These are phyloP conservation scores for Fusarium pseudonygamai DNA, from an alignment of 2,329 filamentous ascomycete species.

Conservation along the genomic window DNA sequence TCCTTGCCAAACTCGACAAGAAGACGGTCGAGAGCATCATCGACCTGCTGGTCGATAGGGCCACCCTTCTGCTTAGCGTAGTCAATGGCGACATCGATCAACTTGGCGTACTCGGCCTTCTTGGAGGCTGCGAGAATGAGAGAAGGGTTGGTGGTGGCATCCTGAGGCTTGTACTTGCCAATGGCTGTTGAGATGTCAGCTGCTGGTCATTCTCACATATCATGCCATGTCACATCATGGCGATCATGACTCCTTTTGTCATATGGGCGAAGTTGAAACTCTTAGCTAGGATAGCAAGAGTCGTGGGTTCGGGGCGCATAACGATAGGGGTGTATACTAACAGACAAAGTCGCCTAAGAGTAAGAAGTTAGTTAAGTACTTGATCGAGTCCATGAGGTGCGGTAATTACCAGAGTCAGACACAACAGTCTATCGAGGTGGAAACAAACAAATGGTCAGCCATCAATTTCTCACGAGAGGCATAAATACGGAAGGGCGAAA, in stretches of 20 bases:
- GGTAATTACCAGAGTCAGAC: constrained; percentile 86
- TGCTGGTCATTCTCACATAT: constrained; percentile 17
- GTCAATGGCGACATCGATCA: constrained; percentile 85
- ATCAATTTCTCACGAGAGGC: constrained; percentile 7
- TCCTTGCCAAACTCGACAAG: constrained; percentile 98
- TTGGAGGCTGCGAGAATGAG: constrained; percentile 98
- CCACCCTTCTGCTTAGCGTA: constrained; percentile 83
- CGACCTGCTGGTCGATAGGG: constrained; percentile 82
- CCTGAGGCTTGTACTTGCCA: constrained; percentile 99
- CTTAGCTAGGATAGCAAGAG: background rate
- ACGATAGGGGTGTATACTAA: constrained; percentile 57
- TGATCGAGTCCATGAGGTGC: constrained; percentile 32
- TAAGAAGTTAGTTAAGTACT: constrained; percentile 46
- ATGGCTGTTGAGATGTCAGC: constrained; percentile 72
- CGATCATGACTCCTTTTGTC: constrained; percentile 8
- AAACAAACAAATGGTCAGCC: constrained; percentile 39
- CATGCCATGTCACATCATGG: constrained; percentile 20
- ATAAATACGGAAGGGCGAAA: background rate
- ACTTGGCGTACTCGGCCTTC: constrained; percentile 93
- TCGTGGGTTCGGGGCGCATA: constrained; percentile 10
- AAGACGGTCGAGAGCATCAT: constrained; percentile 89
- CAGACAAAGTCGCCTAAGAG: constrained; percentile 77
- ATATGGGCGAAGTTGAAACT: background rate
- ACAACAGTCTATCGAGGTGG: constrained; percentile 77
- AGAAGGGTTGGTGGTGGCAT: constrained; percentile 99